These are phyloP conservation scores for Yamadazyma songkhlaensis DNA, from an alignment of 1,139 yeast species.

Conservation along the genomic window DNA sequence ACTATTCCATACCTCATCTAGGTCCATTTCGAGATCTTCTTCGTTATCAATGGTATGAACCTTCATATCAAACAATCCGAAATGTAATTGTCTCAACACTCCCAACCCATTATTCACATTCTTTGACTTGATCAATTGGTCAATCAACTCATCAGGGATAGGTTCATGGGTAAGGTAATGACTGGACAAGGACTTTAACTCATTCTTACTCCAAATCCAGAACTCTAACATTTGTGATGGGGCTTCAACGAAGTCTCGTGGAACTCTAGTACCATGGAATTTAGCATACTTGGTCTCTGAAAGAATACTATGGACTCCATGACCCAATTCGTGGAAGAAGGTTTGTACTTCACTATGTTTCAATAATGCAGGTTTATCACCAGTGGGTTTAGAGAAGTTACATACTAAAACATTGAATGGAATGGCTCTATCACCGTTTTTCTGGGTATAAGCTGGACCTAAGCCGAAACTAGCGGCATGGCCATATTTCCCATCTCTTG, in stretches of 20 bases:
- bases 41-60: constrained; percentile 55
- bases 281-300: constrained; percentile 63
- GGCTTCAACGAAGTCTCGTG: constrained; percentile 86
- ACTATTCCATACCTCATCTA: constrained; percentile 60
- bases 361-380: constrained; percentile 68
- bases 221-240: constrained; percentile 88
- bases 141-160: constrained; percentile 57
- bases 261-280: constrained; percentile 74
- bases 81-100: constrained; percentile 72
- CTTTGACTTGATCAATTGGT: constrained; percentile 61
- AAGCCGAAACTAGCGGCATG: constrained; percentile 84
- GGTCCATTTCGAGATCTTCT: constrained; percentile 42
- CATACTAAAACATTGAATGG: constrained; percentile 82
- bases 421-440: constrained; percentile 47
- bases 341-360: constrained; percentile 80
- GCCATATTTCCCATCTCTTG: constrained; percentile 81
- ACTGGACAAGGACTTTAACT: constrained; percentile 56
- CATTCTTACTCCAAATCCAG: constrained; percentile 78
- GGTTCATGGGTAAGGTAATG: constrained; percentile 65
- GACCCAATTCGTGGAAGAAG: constrained; percentile 88
- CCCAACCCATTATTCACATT: constrained; percentile 73
- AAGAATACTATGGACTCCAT: constrained; percentile 77
- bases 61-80: constrained; percentile 72
- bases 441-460: constrained; percentile 52
- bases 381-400: constrained; percentile 76